A percentile compares a stretch with the other conserved stretches of the same genome.
phyloP scores from a whole-genome alignment of 2,329 filamentous ascomycete genomes.

The Alternaria atra region DNA sequence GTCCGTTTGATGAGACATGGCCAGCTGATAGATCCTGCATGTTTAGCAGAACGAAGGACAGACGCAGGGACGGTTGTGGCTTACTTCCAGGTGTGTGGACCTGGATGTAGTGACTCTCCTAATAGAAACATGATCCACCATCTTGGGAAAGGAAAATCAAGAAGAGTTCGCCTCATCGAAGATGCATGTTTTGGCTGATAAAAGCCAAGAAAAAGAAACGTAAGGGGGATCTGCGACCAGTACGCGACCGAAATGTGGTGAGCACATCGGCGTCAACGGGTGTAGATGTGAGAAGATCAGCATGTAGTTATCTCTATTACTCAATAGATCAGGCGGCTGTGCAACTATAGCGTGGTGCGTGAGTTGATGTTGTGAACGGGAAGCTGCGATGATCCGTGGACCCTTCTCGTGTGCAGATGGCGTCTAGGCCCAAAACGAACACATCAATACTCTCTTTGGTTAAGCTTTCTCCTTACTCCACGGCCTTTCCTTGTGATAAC shows the following conservation, averaged over 20 bases:
- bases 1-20: constrained; percentile 11
- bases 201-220: constrained; percentile 14
- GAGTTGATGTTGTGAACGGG: constrained; percentile 5
- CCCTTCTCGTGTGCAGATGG: background rate
- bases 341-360: background rate
- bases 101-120: constrained; percentile 9
- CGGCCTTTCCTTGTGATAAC: background rate
- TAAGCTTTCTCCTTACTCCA: background rate
- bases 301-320: background rate
- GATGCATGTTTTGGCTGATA: constrained; percentile 3
- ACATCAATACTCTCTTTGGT: constrained; percentile 7
- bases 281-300: background rate
- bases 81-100: constrained; percentile 4
- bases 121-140: constrained; percentile 6
- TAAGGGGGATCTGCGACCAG: constrained; percentile 4
- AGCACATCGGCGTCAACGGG: background rate
- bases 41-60: constrained; percentile 9
- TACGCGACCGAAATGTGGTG: background rate
- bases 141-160: constrained; percentile 5
- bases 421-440: background rate
- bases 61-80: constrained; percentile 11
- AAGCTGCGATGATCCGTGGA: constrained; percentile 1
- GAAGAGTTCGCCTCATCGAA: constrained; percentile 6
- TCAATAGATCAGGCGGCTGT: background rate
- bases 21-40: constrained; percentile 7